A percentile compares a stretch with the other conserved stretches of the same genome.
Evolutionary conservation across 306 rosid genomes (phyloP).

Genomic region (Neltuma alba): DNA sequence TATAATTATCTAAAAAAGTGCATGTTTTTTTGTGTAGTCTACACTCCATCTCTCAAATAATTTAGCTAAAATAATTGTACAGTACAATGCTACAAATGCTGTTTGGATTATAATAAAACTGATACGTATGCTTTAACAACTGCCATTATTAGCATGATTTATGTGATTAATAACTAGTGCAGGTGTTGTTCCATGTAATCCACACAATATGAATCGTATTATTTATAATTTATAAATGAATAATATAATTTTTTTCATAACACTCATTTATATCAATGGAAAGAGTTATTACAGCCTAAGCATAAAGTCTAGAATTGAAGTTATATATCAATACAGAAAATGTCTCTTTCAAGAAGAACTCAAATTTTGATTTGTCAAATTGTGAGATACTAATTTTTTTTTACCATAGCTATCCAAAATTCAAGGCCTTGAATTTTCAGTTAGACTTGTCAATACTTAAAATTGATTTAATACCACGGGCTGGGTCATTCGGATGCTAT

Average conservation of each 20-base stretch:
- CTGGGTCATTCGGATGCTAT: too few relatives aligned
- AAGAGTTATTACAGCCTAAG: neutral
- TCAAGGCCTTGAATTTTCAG: too few relatives aligned
- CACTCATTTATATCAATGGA: neutral
- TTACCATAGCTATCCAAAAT: too few relatives aligned
- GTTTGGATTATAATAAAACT: neutral
- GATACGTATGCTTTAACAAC: neutral
- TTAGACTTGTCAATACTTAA: too few relatives aligned
- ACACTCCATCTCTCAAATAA: neutral
- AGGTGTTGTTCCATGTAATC: neutral
- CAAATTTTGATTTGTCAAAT: too few relatives aligned
- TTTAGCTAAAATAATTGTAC: neutral
- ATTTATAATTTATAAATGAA: too few relatives aligned
- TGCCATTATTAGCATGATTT: neutral
- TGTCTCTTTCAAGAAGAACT: too few relatives aligned
- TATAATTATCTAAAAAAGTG: neutral
- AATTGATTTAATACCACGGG: too few relatives aligned
- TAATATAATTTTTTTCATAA: too few relatives aligned
- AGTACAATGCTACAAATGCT: neutral
- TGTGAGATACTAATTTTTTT: too few relatives aligned
- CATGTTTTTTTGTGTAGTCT: neutral
- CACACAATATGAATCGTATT: too few relatives aligned
- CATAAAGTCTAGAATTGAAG: neutral
- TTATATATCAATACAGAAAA: too few relatives aligned
- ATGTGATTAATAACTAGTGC: neutral